Percentiles rank a stretch among this genome's conserved stretches.
These are phyloP conservation scores for Candida oleophila DNA, from an alignment of 805 yeast species.

Conservation along the genomic window DNA sequence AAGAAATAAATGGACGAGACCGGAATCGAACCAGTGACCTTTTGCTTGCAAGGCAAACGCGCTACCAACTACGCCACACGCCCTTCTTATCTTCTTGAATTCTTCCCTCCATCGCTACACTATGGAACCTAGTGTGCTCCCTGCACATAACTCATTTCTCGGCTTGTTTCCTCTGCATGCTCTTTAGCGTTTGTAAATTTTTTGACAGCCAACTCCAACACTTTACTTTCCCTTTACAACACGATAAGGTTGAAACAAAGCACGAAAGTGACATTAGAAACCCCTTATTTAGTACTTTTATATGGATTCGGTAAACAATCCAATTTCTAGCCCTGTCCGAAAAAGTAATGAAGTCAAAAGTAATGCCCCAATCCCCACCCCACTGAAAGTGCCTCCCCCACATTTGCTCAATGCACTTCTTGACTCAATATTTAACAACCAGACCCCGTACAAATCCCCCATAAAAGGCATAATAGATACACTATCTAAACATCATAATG, in stretches of 20 bases:
- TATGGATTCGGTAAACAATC: background rate
- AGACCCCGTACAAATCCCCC: constrained; percentile 41
- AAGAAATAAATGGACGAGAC: constrained; percentile 58
- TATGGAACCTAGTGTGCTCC: no score
- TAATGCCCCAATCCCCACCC: background rate
- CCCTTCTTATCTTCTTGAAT: constrained; percentile 38
- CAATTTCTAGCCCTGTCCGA: background rate
- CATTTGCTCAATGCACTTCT: constrained; percentile 65
- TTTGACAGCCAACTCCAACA: no score
- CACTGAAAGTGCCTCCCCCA: constrained; percentile 28
- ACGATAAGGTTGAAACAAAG: no score
- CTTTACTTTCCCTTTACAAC: no score
- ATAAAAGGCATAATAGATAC: constrained; percentile 45
- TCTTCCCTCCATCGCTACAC: no score
- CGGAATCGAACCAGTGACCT: constrained; percentile 81
- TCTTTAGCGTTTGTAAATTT: no score
- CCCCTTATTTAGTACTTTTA: background rate
- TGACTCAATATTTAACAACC: constrained; percentile 66
- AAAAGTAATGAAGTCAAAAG: background rate
- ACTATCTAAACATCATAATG: constrained; percentile 44
- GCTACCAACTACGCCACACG: constrained; percentile 85
- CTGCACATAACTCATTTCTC: no score
- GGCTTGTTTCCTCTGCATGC: no score
- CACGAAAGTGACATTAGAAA: no score
- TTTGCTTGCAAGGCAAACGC: constrained; percentile 77